These are phyloP conservation scores for Euphorbia lathyris DNA, from an alignment of 345 rosid species.

Conservation along the genomic window DNA sequence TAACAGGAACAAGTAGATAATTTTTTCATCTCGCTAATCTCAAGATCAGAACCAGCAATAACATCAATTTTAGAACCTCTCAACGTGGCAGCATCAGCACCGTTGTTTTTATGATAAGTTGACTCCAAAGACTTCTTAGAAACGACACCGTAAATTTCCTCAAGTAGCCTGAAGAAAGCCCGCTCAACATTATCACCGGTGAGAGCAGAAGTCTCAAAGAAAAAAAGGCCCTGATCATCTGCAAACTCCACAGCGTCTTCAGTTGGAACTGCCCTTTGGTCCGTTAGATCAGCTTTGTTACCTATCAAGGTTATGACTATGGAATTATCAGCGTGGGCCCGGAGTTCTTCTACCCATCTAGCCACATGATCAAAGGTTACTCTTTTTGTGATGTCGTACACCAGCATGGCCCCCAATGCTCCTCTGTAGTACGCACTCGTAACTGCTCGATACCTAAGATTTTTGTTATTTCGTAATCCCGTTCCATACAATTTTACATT, in stretches of 20 bases:
- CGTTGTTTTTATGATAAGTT: conserved; percentile 22
- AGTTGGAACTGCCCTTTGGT: conserved; percentile 58
- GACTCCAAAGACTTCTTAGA: conserved; percentile 48
- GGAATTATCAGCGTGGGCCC: conserved; percentile 72
- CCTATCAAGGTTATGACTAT: conserved; percentile 73
- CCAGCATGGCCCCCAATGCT: conserved; percentile 68
- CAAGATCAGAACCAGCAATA: conserved; percentile 54
- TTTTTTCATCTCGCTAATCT: conserved; percentile 52
- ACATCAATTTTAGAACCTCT: conserved; percentile 66
- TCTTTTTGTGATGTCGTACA: conserved; percentile 68
- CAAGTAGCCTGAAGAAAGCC: conserved; percentile 62
- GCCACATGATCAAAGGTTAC: conserved; percentile 45
- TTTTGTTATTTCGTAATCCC: background rate
- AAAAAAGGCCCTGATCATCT: conserved; percentile 64
- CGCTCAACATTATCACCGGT: conserved; percentile 72
- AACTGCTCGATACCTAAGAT: conserved; percentile 65
- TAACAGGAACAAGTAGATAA: conserved; percentile 56
- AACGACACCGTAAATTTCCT: conserved; percentile 51
- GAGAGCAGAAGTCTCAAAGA: conserved; percentile 79
- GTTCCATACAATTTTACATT: too few relatives aligned
- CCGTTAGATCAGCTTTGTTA: conserved; percentile 68
- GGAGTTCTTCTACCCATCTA: conserved; percentile 26
- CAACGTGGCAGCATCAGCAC: conserved; percentile 29
- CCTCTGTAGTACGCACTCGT: conserved; percentile 82
- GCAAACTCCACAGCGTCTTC: conserved; percentile 83